These are phyloP conservation scores for Sugiyamaella chiloensis DNA, from an alignment of 805 yeast genomes.

Conservation along the genomic window DNA sequence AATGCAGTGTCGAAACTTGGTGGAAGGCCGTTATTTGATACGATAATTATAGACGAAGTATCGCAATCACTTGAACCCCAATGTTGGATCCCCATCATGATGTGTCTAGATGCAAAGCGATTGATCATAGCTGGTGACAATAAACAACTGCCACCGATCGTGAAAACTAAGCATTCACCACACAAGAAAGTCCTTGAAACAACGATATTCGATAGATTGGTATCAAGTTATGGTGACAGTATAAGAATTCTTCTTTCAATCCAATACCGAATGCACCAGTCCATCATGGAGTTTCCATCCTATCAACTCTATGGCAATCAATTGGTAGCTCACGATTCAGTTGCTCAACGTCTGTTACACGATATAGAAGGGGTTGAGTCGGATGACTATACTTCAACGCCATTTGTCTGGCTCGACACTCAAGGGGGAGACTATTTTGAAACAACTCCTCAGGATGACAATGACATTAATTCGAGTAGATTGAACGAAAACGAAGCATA, in stretches of 20 bases:
- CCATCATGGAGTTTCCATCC: constrained; percentile 79
- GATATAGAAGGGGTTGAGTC: constrained; percentile 53
- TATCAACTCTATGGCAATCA: constrained; percentile 57
- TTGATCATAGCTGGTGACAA: constrained; percentile 90
- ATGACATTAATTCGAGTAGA: constrained; percentile 41
- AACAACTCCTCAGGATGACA: constrained; percentile 34
- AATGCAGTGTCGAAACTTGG: constrained; percentile 38
- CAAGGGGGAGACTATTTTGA: constrained; percentile 86
- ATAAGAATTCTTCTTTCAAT: constrained; percentile 61
- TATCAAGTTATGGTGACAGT: constrained; percentile 44
- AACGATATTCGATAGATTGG: constrained; percentile 80
- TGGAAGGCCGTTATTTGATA: constrained; percentile 53
- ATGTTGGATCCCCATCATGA: constrained; percentile 89
- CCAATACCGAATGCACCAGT: constrained; percentile 84
- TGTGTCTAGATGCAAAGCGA: constrained; percentile 53
- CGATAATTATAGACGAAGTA: constrained; percentile 90
- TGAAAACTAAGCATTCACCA: constrained; percentile 48
- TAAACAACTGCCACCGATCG: constrained; percentile 86
- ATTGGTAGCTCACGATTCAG: constrained; percentile 60
- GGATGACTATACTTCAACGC: constrained; percentile 53
- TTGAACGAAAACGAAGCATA: constrained; percentile 74
- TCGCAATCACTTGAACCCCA: constrained; percentile 93
- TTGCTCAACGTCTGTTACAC: constrained; percentile 46
- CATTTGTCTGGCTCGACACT: constrained; percentile 84
- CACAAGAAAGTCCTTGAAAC: constrained; percentile 49